Conservation (phyloP, 495 filamentous ascomycete genomes). For the Trichoderma virens region DNA sequence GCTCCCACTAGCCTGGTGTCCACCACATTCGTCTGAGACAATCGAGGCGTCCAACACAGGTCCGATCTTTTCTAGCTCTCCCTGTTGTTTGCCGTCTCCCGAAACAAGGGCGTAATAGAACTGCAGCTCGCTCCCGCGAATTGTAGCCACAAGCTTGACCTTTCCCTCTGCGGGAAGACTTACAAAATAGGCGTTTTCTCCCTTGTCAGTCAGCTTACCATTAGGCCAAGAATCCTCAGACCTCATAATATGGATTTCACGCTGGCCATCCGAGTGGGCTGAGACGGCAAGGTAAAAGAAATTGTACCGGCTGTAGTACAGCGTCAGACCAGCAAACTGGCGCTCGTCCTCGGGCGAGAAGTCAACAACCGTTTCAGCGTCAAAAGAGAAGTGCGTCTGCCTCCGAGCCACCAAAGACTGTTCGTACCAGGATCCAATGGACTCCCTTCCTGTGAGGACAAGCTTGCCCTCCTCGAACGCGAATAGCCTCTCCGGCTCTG, state of each 20-base stretch:
- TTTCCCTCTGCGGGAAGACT: constrained; percentile 44
- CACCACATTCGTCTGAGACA: constrained; percentile 48
- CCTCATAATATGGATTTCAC: constrained; percentile 43
- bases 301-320: constrained; percentile 51
- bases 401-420: constrained; percentile 46
- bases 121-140: constrained; percentile 40
- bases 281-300: constrained; percentile 51
- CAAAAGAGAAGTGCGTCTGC: constrained; percentile 48
- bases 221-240: constrained; percentile 45
- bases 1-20: constrained; percentile 47
- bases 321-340: constrained; percentile 49
- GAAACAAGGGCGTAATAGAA: constrained; percentile 39
- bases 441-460: constrained; percentile 40
- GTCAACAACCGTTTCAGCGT: constrained; percentile 46
- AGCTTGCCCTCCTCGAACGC: constrained; percentile 29
- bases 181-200: constrained; percentile 17
- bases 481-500: constrained; percentile 48
- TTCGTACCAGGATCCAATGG: constrained; percentile 49
- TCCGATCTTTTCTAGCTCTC: constrained; percentile 41
- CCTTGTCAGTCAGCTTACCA: constrained; percentile 24
- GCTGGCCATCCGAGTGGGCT: constrained; percentile 44
- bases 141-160: constrained; percentile 37
- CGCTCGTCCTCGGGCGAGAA: constrained; percentile 45
- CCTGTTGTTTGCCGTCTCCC: constrained; percentile 16
- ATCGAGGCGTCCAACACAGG: constrained; percentile 46